Evolutionary conservation across 1,284 basidiomycete genomes (phyloP).

Genomic region (Neonothopanus nambi): DNA sequence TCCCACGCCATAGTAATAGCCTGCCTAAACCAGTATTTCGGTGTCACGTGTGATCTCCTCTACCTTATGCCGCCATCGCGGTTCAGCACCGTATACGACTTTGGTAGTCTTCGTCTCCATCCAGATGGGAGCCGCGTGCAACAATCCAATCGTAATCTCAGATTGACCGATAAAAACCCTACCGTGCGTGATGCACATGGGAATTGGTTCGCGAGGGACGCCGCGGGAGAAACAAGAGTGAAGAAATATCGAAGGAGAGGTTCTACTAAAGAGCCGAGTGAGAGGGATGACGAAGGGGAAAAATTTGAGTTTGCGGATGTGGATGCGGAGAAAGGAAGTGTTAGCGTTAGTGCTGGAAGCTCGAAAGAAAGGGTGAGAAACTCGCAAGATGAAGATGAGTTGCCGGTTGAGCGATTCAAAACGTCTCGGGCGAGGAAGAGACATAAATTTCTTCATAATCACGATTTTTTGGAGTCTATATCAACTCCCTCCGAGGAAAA

Average conservation of each 20-base stretch:
- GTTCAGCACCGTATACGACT: conserved; percentile 48
- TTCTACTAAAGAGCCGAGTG: not conserved
- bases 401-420: not conserved
- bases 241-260: conserved; percentile 15
- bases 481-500: not conserved
- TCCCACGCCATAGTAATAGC: too few relatives aligned
- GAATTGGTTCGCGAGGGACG: conserved; percentile 31
- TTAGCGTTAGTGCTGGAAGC: not conserved
- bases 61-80: conserved; percentile 24
- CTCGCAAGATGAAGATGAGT: conserved; percentile 2
- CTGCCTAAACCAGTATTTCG: too few relatives aligned
- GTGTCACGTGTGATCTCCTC: not conserved
- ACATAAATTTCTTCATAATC: conserved; percentile 39
- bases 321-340: conserved; percentile 7
- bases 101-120: conserved; percentile 47
- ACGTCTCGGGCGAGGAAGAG: conserved; percentile 34
- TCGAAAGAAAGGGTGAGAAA: conserved; percentile 2
- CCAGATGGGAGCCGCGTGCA: conserved; percentile 47
- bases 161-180: conserved; percentile 24
- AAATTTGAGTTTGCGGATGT: not conserved
- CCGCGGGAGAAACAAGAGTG: conserved; percentile 23
- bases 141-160: conserved; percentile 4
- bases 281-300: not conserved
- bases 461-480: conserved; percentile 33
- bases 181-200: conserved; percentile 33